Conservation (phyloP, 176 grass and related monocot species). For the Otatea glauca region DNA sequence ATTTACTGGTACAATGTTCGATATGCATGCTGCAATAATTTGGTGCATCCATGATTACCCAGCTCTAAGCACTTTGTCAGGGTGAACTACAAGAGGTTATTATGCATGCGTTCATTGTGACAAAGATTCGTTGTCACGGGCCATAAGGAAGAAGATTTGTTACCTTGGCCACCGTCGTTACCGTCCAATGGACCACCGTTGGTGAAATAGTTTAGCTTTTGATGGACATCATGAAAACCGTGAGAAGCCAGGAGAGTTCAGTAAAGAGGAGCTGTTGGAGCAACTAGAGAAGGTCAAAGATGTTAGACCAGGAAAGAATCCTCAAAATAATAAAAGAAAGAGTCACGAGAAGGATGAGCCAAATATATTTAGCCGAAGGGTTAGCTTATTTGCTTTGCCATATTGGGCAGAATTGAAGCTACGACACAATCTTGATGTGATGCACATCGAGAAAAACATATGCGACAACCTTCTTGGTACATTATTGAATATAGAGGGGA, state of each 20-base stretch:
- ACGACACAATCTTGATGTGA: slow-evolving; percentile 22
- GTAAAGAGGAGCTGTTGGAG: background rate
- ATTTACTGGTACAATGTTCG: too few species aligned
- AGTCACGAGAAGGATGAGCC: background rate
- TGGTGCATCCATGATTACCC: too few species aligned
- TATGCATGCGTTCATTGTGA: background rate
- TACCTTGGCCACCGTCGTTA: background rate
- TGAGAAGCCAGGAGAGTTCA: too few species aligned
- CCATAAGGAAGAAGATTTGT: background rate
- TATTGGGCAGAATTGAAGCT: slow-evolving; percentile 30
- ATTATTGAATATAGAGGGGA: background rate
- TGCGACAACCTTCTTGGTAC: background rate
- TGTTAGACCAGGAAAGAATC: slow-evolving; percentile 7
- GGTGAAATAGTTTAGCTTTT: background rate
- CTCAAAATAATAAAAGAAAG: slow-evolving; percentile 1
- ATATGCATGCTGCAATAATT: too few species aligned
- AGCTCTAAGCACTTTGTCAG: too few species aligned
- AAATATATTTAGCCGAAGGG: background rate
- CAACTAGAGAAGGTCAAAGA: background rate
- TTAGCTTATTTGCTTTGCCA: slow-evolving; percentile 17
- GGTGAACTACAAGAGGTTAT: background rate
- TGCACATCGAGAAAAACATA: slow-evolving; percentile 34
- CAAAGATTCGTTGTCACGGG: background rate
- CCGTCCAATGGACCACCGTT: background rate
- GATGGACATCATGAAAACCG: background rate